phyloP scores from a whole-genome alignment of 352 stramenopile genomes.

The Globisporangium polare region DNA sequence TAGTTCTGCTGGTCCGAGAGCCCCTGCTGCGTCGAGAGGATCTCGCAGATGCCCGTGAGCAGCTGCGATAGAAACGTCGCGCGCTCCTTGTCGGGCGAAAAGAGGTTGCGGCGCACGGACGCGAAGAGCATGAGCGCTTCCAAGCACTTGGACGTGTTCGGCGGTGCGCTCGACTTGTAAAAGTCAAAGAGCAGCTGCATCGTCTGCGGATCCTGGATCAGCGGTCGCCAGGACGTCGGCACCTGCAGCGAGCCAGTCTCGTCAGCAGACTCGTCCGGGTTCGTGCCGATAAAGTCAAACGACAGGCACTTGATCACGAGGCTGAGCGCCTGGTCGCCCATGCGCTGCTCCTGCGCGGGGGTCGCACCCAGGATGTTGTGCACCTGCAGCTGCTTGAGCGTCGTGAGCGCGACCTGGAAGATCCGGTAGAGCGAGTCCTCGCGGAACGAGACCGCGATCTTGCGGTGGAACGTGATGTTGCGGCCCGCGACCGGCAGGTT shows the following conservation, averaged over 20 bases:
- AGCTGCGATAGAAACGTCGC: slow-evolving; percentile 92
- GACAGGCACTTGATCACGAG: slow-evolving; percentile 95
- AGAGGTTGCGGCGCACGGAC: slow-evolving; percentile 95
- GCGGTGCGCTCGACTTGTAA: slow-evolving; percentile 92
- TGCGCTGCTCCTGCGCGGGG: slow-evolving; percentile 86
- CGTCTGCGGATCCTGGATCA: slow-evolving; percentile 94
- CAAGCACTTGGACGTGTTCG: slow-evolving; percentile 94
- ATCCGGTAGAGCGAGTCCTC: slow-evolving; percentile 95
- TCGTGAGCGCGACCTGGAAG: slow-evolving; percentile 96
- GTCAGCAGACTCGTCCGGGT: slow-evolving; percentile 96
- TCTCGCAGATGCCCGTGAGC: slow-evolving; percentile 91
- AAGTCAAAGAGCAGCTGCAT: slow-evolving; percentile 96
- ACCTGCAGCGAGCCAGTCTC: slow-evolving; percentile 97
- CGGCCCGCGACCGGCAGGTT: slow-evolving; percentile 93
- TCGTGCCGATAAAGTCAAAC: slow-evolving; percentile 99
- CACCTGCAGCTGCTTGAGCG: slow-evolving; percentile 93
- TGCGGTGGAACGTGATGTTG: slow-evolving; percentile 97
- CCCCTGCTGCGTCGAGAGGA: slow-evolving; percentile 94
- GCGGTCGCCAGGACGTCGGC: slow-evolving; percentile 92
- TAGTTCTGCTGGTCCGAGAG: slow-evolving; percentile 99
- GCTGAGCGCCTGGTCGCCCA: slow-evolving; percentile 92
- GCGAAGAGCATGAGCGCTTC: slow-evolving; percentile 96
- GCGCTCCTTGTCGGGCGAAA: slow-evolving; percentile 95
- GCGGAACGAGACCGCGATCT: slow-evolving; percentile 97
- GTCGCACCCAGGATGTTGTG: slow-evolving; percentile 81